Evolutionary conservation across 2,329 filamentous ascomycete genomes (phyloP).

Genomic region (Aureobasidium subglaciale): DNA sequence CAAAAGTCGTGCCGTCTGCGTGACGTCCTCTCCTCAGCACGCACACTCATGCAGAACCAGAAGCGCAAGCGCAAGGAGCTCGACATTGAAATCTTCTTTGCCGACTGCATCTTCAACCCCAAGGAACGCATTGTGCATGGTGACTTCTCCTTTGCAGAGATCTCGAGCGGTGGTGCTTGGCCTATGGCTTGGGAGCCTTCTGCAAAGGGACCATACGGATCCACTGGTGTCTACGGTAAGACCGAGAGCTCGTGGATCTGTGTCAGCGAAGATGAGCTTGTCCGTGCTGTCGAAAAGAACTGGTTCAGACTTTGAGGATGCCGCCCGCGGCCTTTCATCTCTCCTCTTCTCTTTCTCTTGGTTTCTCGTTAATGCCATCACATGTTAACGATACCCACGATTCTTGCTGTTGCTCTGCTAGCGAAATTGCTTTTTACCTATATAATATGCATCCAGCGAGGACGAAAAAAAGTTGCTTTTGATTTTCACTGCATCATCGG

Average conservation of each 20-base stretch:
- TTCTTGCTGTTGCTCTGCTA: background rate
- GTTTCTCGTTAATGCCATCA: background rate
- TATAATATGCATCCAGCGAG: constrained; percentile 8
- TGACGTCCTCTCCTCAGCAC: constrained; percentile 35
- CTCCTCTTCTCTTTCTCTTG: background rate
- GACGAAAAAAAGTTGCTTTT: constrained; percentile 13
- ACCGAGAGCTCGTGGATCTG: constrained; percentile 35
- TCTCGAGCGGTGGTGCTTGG: constrained; percentile 36
- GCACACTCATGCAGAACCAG: constrained; percentile 34
- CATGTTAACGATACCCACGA: background rate
- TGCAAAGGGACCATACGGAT: constrained; percentile 44
- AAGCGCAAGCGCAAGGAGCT: constrained; percentile 33
- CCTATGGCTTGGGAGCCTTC: constrained; percentile 31
- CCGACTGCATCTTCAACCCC: constrained; percentile 46
- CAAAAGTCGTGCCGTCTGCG: constrained; percentile 28
- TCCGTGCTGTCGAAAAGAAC: constrained; percentile 26
- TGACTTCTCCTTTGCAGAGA: constrained; percentile 40
- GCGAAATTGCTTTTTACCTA: background rate
- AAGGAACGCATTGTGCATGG: constrained; percentile 40
- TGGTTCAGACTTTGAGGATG: constrained; percentile 23
- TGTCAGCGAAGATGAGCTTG: constrained; percentile 29
- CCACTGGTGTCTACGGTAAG: constrained; percentile 44
- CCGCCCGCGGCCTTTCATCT: background rate
- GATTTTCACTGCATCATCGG: background rate
- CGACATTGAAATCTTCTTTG: constrained; percentile 45